Evolutionary conservation across 2,329 filamentous ascomycete genomes (phyloP).

Genomic region (Didymella exigua): DNA sequence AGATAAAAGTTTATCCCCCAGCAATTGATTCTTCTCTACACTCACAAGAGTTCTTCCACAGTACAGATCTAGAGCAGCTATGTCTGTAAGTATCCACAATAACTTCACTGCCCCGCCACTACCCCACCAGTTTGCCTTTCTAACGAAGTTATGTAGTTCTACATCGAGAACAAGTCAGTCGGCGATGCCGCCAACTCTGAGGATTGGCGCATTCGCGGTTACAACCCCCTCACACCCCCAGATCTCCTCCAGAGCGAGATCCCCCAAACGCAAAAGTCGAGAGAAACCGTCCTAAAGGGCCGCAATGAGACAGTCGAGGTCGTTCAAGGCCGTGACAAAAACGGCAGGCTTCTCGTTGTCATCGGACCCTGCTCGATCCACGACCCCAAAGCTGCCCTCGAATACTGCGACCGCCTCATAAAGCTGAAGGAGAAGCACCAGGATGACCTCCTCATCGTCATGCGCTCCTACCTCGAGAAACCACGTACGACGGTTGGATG

Average conservation of each 20-base stretch:
- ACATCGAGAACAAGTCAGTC: conserved; percentile 56
- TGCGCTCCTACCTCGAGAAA: conserved; percentile 99
- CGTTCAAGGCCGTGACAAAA: conserved; percentile 63
- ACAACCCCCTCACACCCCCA: conserved; percentile 91
- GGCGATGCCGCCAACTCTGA: conserved; percentile 57
- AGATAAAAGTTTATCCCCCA: conserved; percentile 11
- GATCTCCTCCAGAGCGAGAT: conserved; percentile 97
- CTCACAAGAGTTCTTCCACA: conserved; percentile 4
- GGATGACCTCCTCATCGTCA: conserved; percentile 89
- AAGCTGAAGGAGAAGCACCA: conserved; percentile 85
- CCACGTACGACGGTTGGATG: conserved; percentile 96
- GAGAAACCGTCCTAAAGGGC: conserved; percentile 62
- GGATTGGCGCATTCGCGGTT: conserved; percentile 70
- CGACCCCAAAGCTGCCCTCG: conserved; percentile 85
- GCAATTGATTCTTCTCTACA: conserved; percentile 2
- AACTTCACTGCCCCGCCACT: not conserved
- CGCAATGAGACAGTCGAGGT: conserved; percentile 66
- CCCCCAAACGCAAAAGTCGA: conserved; percentile 58
- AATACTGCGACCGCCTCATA: conserved; percentile 87
- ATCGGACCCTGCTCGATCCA: conserved; percentile 97
- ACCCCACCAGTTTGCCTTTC: conserved; percentile 19
- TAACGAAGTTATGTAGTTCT: conserved; percentile 50
- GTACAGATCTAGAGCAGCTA: conserved; percentile 16
- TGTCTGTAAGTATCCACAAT: conserved; percentile 33
- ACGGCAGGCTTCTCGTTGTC: conserved; percentile 72